These are phyloP conservation scores for Linum tenue DNA, from an alignment of 345 rosid species.

Conservation along the genomic window DNA sequence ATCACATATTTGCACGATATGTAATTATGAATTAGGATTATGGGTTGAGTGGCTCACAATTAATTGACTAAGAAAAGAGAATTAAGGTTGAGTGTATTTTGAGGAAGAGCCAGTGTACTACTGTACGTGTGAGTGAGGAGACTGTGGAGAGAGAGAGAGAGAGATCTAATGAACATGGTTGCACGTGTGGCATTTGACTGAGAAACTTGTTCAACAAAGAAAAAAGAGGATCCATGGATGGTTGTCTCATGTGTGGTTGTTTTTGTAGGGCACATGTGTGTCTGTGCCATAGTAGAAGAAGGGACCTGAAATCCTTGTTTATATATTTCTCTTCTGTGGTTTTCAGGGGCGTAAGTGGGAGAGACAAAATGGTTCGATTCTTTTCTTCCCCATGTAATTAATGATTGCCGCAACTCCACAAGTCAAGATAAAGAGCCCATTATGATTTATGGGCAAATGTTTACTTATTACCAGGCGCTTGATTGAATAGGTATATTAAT, in stretches of 20 bases:
- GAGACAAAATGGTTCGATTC: background rate
- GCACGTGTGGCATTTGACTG: background rate
- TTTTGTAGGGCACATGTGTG: slow-evolving; percentile 16
- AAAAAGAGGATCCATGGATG: background rate
- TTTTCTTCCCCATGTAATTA: background rate
- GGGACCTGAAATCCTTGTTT: background rate
- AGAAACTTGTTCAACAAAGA: background rate
- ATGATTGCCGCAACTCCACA: too few relatives aligned
- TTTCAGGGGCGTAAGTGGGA: background rate
- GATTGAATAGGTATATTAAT: too few relatives aligned
- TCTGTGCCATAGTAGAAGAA: slow-evolving; percentile 23
- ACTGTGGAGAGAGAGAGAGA: background rate
- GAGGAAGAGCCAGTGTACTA: slow-evolving; percentile 10
- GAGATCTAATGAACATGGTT: background rate
- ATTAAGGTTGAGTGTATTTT: slow-evolving; percentile 4
- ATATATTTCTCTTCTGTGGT: too few relatives aligned
- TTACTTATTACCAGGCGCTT: too few relatives aligned
- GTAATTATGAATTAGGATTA: slow-evolving; percentile 8
- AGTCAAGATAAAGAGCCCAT: too few relatives aligned
- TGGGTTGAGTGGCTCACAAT: slow-evolving; percentile 19
- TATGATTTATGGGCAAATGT: too few relatives aligned
- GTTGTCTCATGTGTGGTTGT: background rate
- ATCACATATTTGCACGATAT: slow-evolving; percentile 56
- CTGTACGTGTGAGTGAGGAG: slow-evolving; percentile 4
- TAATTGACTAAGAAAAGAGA: slow-evolving; percentile 12